phyloP scores from a whole-genome alignment of 2,329 filamentous ascomycete species.

The Xylaria sp. region DNA sequence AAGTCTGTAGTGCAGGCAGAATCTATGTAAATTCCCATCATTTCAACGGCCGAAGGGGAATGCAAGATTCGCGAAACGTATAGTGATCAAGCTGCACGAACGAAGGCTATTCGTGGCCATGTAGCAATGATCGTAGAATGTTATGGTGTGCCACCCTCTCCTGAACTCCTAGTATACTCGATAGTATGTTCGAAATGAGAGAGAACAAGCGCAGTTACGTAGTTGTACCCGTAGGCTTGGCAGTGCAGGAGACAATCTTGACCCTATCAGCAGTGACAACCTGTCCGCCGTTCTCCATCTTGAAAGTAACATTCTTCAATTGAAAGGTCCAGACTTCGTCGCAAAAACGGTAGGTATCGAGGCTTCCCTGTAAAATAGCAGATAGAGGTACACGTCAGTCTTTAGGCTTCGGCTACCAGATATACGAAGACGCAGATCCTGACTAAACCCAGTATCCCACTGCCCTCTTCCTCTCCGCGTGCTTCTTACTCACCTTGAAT shows the following conservation, averaged over 20 bases:
- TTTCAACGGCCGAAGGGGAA: background rate
- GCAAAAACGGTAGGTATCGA: slow-evolving; percentile 99
- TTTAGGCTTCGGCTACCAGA: background rate
- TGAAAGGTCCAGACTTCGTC: slow-evolving; percentile 99
- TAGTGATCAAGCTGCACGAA: background rate
- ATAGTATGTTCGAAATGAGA: background rate
- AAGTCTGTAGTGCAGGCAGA: background rate
- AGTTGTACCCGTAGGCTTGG: slow-evolving; percentile 66
- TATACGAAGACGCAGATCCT: too few relatives aligned
- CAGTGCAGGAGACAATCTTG: slow-evolving; percentile 98
- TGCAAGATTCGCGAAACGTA: background rate
- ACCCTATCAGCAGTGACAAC: slow-evolving; percentile 87
- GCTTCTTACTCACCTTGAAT: slow-evolving; percentile 80
- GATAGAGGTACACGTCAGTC: slow-evolving; percentile 15
- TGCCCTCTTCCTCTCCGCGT: too few relatives aligned
- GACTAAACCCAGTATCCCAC: too few relatives aligned
- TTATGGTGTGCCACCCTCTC: background rate
- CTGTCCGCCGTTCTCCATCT: slow-evolving; percentile 83
- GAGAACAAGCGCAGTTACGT: slow-evolving; percentile 29
- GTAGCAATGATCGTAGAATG: background rate
- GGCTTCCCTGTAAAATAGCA: slow-evolving; percentile 75
- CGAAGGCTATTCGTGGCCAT: background rate
- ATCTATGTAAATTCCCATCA: background rate
- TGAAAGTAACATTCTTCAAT: slow-evolving; percentile 99
- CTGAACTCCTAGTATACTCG: background rate